Conservation (phyloP, 2,329 filamentous ascomycete species). For the Aspergillus sp. region DNA sequence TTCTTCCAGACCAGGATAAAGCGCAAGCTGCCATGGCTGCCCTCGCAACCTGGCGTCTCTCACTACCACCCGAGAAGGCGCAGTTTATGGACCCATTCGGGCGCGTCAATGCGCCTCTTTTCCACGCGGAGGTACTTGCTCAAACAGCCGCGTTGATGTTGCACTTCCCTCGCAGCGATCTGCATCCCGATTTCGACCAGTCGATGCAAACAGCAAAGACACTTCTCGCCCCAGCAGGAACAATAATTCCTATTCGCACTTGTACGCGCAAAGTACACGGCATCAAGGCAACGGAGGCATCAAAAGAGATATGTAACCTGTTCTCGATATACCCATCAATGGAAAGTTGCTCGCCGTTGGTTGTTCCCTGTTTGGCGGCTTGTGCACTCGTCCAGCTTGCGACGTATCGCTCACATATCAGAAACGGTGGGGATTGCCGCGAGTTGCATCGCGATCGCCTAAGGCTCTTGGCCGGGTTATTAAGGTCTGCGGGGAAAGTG, state of each 20-base stretch:
- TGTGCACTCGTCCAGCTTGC: not conserved
- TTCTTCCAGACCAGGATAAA: not conserved
- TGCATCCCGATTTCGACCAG: not conserved
- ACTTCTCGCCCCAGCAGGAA: not conserved
- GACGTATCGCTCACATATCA: not conserved
- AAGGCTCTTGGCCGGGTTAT: not conserved
- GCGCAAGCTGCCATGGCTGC: not conserved
- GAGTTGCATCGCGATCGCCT: not conserved
- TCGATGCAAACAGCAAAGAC: not conserved
- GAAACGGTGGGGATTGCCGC: not conserved
- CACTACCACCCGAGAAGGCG: not conserved
- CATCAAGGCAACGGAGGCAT: conserved; percentile 2
- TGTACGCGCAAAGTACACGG: conserved; percentile 1
- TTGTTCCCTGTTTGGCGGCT: not conserved
- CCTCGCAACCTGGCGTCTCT: not conserved
- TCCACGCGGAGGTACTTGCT: conserved; percentile 5
- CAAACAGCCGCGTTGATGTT: conserved; percentile 1
- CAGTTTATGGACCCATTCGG: not conserved
- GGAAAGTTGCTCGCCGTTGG: not conserved
- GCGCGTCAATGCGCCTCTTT: conserved; percentile 3
- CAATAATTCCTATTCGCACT: not conserved
- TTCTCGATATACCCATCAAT: not conserved
- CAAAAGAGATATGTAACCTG: conserved; percentile 5
- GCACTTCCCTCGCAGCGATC: conserved; percentile 10
- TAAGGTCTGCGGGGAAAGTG: not conserved